phyloP scores from a whole-genome alignment of 148 eudicot species.

The Chenopodium formosanum region DNA sequence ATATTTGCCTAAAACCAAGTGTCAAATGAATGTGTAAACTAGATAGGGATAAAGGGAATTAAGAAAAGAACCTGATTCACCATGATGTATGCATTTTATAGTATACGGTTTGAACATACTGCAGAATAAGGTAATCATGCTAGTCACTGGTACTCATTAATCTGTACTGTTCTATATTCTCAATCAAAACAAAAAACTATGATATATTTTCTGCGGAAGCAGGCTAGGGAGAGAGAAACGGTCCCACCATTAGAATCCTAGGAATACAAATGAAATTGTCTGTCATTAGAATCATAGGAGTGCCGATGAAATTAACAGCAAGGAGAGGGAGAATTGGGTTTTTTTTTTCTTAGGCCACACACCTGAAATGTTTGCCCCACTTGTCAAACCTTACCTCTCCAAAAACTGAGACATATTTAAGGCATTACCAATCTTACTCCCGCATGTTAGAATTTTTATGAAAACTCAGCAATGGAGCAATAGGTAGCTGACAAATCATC shows the following conservation, averaged over 20 bases:
- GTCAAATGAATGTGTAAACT: too few species aligned
- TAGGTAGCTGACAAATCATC: not conserved
- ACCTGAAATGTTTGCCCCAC: not conserved
- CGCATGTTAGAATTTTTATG: too few species aligned
- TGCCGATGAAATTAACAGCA: not conserved
- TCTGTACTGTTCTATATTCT: too few species aligned
- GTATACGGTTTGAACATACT: too few species aligned
- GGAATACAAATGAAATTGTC: not conserved
- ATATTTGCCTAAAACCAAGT: too few species aligned
- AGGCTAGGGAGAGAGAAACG: not conserved
- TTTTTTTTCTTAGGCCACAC: not conserved
- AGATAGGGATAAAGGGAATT: too few species aligned
- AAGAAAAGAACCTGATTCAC: too few species aligned
- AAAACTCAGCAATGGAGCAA: not conserved
- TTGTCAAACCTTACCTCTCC: not conserved
- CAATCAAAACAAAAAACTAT: too few species aligned
- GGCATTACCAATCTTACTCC: not conserved
- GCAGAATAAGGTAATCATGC: too few species aligned
- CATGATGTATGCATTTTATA: too few species aligned
- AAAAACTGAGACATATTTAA: not conserved
- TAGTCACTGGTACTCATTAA: too few species aligned
- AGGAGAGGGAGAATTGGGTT: not conserved
- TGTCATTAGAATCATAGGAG: not conserved
- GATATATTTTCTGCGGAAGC: too few species aligned
- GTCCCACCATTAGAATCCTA: not conserved